Base-by-base conservation (phyloP, 805 yeast species). In the Ogataea haglerorum region DNA sequence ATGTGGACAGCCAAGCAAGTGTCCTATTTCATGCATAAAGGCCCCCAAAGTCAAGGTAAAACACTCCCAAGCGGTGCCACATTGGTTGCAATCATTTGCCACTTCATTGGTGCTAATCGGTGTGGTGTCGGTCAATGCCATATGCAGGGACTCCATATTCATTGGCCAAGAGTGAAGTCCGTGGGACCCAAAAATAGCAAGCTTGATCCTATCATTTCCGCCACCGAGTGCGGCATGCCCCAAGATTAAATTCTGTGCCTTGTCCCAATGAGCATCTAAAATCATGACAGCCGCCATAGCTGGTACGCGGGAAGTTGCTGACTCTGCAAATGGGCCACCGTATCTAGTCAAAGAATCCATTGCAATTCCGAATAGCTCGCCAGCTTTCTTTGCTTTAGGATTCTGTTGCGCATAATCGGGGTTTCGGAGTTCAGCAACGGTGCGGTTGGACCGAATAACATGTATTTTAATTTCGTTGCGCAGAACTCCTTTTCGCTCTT, bases 171-270 rank as follows among this genome's bases (percentile, higher is more conserved):
- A 77, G 59, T 85, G 90, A 10, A 88, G 51, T 0, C 95, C 93
- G 56, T 93, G 98, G 6, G 95, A 82, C 5, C 99, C 99, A 63
- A 90, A 91, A 8, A 93, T 88, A 1, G 95, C 98, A 40, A 93
- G 64, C 48, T 80, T 80, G 30, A 87, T 67, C 30, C 77, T 68
- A 30, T 73, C 81, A 18, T 73, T 72, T 10, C 93, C 93, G 21
- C 98, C 98, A 33, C 98, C 98, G 13, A 91, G 65, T 0, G 98
- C 98, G 2, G 97, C 97, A 64, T 93, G 98, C 2, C 88, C 87
- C 26, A 79, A 60, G 34, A 93, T 80, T 48, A 85, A 63, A 14
- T 78, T 69, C 23, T 65, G 62, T 30, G 64, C 53, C 2, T 67
- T 61, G 59, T 90, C 95, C 85, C 88, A 93, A 56, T 83, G 89